These are phyloP conservation scores for Ostreobium quekettii DNA, from an alignment of 139 green algal genomes.

Conservation along the genomic window DNA sequence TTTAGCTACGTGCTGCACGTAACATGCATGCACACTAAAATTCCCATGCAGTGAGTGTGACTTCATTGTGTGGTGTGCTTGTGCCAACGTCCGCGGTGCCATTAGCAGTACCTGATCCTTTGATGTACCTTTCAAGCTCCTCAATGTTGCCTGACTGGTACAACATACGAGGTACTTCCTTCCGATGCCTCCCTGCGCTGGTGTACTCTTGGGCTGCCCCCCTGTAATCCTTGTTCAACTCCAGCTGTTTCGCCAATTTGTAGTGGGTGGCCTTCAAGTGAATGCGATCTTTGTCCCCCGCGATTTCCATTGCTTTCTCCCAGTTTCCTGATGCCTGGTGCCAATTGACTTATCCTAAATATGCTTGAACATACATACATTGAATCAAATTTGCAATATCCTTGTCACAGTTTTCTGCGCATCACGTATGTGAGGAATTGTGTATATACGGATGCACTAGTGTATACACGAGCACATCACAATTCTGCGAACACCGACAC, in stretches of 20 bases:
- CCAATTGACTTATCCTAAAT: not conserved
- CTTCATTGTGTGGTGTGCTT: no score
- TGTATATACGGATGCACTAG: no score
- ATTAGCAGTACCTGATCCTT: conserved; percentile 1
- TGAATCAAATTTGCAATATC: no score
- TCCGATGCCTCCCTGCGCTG: conserved; percentile 26
- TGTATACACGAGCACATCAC: no score
- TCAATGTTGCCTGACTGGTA: conserved; percentile 35
- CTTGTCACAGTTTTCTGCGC: no score
- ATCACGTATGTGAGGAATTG: no score
- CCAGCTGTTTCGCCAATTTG: conserved; percentile 46
- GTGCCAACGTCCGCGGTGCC: no score
- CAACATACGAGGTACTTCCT: conserved; percentile 68
- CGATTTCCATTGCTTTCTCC: conserved; percentile 59
- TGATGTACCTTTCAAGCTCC: conserved; percentile 54
- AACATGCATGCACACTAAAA: conserved; percentile 24
- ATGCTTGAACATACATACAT: no score
- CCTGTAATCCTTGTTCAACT: conserved; percentile 34
- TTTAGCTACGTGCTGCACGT: not conserved
- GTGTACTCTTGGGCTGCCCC: conserved; percentile 54
- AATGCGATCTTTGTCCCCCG: conserved; percentile 60
- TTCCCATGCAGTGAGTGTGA: conserved; percentile 31
- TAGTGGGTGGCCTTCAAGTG: conserved; percentile 59
- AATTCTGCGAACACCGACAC: no score
- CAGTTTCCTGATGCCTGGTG: conserved; percentile 56